Evolutionary conservation across 768 basidiomycete genomes (phyloP).

Genomic region (Boletus fagicola): DNA sequence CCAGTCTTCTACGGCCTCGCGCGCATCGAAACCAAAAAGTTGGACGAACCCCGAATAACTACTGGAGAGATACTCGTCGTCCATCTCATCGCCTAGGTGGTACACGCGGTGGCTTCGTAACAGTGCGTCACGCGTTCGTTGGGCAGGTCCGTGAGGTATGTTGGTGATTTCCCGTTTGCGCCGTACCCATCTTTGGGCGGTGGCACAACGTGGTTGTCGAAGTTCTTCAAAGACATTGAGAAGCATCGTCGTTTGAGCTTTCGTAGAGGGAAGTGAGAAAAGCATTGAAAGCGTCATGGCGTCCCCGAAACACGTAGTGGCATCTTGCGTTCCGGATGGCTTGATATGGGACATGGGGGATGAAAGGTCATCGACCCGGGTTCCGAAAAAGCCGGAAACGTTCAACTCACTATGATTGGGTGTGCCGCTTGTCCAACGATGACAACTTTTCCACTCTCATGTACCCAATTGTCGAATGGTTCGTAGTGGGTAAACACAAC

Average conservation of each 20-base stretch:
- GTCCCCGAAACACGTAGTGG: constrained; percentile 54
- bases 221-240: constrained; percentile 58
- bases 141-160: constrained; percentile 42
- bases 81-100: constrained; percentile 39
- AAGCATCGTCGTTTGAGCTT: constrained; percentile 46
- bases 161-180: constrained; percentile 43
- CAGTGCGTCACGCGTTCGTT: constrained; percentile 44
- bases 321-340: constrained; percentile 51
- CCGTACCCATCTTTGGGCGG: constrained; percentile 41
- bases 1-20: constrained; percentile 59
- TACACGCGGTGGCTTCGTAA: constrained; percentile 27
- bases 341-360: constrained; percentile 15
- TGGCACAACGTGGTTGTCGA: constrained; percentile 45
- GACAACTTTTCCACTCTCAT: constrained; percentile 49
- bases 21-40: constrained; percentile 47
- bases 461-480: constrained; percentile 48
- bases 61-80: constrained; percentile 39
- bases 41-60: constrained; percentile 52
- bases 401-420: constrained; percentile 43
- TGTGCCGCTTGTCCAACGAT: constrained; percentile 61
- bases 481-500: constrained; percentile 34
- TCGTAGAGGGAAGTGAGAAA: constrained; percentile 48
- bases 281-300: constrained; percentile 57
- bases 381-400: not conserved
- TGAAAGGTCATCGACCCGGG: not conserved